Percentiles rank a stretch among this genome's conserved stretches.
These are phyloP conservation scores for Wallacemonas rigidus DNA, from an alignment of 208 protist species.

Conservation along the genomic window DNA sequence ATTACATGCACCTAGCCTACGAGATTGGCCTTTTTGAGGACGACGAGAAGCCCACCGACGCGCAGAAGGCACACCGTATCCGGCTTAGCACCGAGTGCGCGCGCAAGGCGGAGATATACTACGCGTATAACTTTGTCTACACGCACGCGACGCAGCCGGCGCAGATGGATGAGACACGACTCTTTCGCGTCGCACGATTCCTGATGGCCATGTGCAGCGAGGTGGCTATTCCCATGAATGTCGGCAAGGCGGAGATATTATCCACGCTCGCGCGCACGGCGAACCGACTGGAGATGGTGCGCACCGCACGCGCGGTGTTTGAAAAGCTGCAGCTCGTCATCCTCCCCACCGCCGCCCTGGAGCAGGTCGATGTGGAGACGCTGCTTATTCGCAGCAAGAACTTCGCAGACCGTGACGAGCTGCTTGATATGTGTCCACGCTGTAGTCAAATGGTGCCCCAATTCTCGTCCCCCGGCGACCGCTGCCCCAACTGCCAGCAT, in stretches of 20 bases:
- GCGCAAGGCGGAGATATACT: constrained; percentile 91
- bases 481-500: constrained; percentile 92
- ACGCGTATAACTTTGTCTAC: constrained; percentile 89
- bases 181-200: constrained; percentile 90
- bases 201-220: constrained; percentile 72
- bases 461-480: constrained; percentile 77
- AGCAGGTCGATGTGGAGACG: constrained; percentile 91
- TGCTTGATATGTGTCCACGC: constrained; percentile 91
- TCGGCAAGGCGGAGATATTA: constrained; percentile 88
- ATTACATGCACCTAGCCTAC: constrained; percentile 88
- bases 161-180: constrained; percentile 73
- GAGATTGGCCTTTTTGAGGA: constrained; percentile 83
- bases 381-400: constrained; percentile 88
- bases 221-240: constrained; percentile 76
- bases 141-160: constrained; percentile 90
- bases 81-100: constrained; percentile 79
- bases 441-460: constrained; percentile 91
- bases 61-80: constrained; percentile 65
- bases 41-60: constrained; percentile 51
- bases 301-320: constrained; percentile 85
- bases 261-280: constrained; percentile 88
- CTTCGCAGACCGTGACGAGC: constrained; percentile 88
- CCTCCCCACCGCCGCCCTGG: constrained; percentile 79
- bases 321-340: constrained; percentile 90
- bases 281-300: constrained; percentile 86